Percentiles rank a stretch among this genome's conserved stretches.
These are phyloP conservation scores for Saturnispora hagleri DNA, from an alignment of 805 yeast genomes.

Conservation along the genomic window DNA sequence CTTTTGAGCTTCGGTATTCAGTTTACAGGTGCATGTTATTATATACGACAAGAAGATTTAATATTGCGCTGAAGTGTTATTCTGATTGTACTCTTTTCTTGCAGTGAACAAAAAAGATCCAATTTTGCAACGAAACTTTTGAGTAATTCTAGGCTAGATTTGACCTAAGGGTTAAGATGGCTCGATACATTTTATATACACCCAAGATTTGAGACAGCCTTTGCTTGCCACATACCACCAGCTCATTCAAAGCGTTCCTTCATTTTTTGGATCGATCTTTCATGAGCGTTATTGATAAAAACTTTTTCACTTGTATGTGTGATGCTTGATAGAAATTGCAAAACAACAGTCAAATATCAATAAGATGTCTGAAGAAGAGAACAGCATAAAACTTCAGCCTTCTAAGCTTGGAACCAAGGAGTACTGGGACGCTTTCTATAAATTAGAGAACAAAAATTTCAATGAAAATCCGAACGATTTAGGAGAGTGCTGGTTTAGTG, in stretches of 20 bases:
- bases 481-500: conserved; percentile 96
- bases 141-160: too few relatives aligned
- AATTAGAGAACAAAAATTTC: conserved; percentile 63
- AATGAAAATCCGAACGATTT: conserved; percentile 68
- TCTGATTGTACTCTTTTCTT: background rate
- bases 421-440: conserved; percentile 89
- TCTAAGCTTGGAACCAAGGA: conserved; percentile 82
- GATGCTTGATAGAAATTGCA: background rate
- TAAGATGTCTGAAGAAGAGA: conserved; percentile 9
- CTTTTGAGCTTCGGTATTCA: background rate
- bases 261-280: too few relatives aligned
- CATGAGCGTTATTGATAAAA: background rate
- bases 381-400: conserved; percentile 41
- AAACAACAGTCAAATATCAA: background rate
- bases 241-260: background rate
- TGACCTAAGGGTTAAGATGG: too few relatives aligned
- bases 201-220: too few relatives aligned
- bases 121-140: too few relatives aligned
- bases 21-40: background rate
- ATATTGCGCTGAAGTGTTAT: background rate
- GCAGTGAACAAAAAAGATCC: too few relatives aligned
- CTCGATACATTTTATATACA: too few relatives aligned
- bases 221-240: too few relatives aligned
- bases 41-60: too few relatives aligned
- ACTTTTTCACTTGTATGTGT: background rate